phyloP scores from a whole-genome alignment of 1,284 basidiomycete genomes.

The Fomitopsis schrenkii region DNA sequence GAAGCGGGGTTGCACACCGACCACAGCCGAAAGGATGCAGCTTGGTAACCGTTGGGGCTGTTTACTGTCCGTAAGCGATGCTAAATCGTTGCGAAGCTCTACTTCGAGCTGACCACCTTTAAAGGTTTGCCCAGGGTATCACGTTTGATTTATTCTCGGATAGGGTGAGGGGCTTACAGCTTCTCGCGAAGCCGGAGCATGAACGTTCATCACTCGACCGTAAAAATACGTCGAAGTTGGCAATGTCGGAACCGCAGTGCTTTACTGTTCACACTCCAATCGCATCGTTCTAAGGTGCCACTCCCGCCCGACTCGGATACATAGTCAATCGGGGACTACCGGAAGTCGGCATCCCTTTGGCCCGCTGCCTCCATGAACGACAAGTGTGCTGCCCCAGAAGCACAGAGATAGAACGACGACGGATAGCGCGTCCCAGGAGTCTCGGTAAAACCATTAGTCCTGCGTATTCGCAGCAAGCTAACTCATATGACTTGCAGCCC shows the following conservation, averaged over 20 bases:
- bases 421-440: neutral
- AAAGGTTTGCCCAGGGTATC: neutral
- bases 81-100: neutral
- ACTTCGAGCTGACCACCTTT: neutral
- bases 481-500: neutral
- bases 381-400: neutral
- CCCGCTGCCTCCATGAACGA: neutral
- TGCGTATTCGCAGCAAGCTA: neutral
- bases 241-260: neutral
- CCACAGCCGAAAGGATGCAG: too few relatives aligned
- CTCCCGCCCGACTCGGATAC: neutral
- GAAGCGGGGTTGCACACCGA: too few relatives aligned
- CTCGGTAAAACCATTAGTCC: neutral
- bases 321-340: neutral
- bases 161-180: neutral
- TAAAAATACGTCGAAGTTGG: neutral
- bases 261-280: neutral
- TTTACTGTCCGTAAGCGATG: too few relatives aligned
- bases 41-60: too few relatives aligned
- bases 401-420: neutral
- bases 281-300: neutral
- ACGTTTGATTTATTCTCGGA: neutral
- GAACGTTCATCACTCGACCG: neutral
- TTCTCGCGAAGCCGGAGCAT: neutral
- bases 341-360: neutral